Conservation (phyloP, 768 basidiomycete species). For the Podaxis sp. region DNA sequence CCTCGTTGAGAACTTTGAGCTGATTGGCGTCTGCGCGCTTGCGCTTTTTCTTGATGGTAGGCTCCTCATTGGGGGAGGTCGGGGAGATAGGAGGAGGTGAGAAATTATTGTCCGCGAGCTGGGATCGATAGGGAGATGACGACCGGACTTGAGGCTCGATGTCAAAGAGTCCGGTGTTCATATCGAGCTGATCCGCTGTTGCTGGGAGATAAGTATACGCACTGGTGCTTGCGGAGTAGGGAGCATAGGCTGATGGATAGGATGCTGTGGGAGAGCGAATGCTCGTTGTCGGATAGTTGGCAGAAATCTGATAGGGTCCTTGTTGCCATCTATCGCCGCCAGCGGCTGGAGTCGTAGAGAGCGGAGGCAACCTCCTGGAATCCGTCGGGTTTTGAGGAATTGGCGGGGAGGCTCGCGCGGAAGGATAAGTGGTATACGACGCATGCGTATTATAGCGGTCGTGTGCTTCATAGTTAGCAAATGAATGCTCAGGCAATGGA, state of each 20-base stretch:
- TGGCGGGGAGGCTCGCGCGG: constrained; percentile 46
- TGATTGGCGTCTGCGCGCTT: constrained; percentile 83
- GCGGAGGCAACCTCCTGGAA: constrained; percentile 60
- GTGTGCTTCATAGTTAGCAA: constrained; percentile 53
- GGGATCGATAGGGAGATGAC: constrained; percentile 45
- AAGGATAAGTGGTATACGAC: constrained; percentile 45
- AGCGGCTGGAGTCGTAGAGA: constrained; percentile 43
- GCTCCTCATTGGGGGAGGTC: constrained; percentile 49
- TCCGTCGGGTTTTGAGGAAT: constrained; percentile 48
- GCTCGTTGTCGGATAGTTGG: constrained; percentile 34
- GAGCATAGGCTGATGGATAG: constrained; percentile 55
- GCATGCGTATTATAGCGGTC: constrained; percentile 55
- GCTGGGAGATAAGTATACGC: constrained; percentile 44
- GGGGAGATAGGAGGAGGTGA: constrained; percentile 52
- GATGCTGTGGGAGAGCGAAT: constrained; percentile 67
- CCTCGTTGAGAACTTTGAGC: constrained; percentile 78
- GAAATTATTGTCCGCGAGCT: constrained; percentile 48
- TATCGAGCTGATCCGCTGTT: constrained; percentile 32
- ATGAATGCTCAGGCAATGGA: constrained; percentile 42
- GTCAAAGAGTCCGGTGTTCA: constrained; percentile 28
- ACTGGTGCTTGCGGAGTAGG: constrained; percentile 41
- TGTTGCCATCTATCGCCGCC: constrained; percentile 50
- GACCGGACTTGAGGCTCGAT: constrained; percentile 34
- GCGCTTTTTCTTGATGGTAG: constrained; percentile 85
- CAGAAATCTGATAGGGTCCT: constrained; percentile 22